Percentiles rank a stretch among this genome's conserved stretches.
phyloP scores from a whole-genome alignment of 306 rosid species.

The Dryas drummondii region DNA sequence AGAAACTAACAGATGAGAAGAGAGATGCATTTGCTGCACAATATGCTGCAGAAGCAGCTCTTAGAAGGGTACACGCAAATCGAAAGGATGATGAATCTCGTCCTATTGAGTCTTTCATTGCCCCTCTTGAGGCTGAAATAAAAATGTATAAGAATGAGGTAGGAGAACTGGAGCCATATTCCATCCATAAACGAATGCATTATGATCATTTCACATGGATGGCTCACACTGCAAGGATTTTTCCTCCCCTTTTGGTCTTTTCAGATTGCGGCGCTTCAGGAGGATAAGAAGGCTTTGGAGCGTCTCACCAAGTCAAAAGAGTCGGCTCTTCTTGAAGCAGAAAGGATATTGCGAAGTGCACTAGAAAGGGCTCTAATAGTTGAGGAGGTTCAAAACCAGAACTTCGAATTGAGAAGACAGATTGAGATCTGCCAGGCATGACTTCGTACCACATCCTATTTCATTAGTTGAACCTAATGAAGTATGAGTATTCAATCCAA shows the following conservation, averaged over 20 bases:
- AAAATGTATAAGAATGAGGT: constrained; percentile 86
- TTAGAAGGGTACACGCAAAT: constrained; percentile 65
- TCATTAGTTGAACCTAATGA: constrained; percentile 9
- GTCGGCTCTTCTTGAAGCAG: constrained; percentile 85
- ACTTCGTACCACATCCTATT: constrained; percentile 20
- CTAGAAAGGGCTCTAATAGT: constrained; percentile 91
- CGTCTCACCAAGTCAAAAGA: constrained; percentile 83
- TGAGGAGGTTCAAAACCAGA: constrained; percentile 94
- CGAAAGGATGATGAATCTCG: constrained; percentile 66
- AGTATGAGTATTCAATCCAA: constrained; percentile 12
- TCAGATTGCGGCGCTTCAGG: constrained; percentile 71
- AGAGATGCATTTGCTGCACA: constrained; percentile 85
- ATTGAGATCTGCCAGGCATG: constrained; percentile 93
- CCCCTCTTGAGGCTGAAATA: constrained; percentile 92
- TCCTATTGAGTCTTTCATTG: constrained; percentile 61
- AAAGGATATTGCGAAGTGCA: constrained; percentile 77
- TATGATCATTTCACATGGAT: background rate
- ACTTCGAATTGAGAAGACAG: constrained; percentile 92
- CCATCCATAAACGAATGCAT: background rate
- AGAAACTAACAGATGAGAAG: constrained; percentile 66
- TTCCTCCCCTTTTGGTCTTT: constrained; percentile 14
- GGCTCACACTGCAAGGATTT: background rate
- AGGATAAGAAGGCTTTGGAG: constrained; percentile 86
- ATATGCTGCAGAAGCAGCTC: constrained; percentile 87
- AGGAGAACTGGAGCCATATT: constrained; percentile 5